Percentiles rank a stretch among this genome's conserved stretches.
Evolutionary conservation across 2,329 filamentous ascomycete genomes (phyloP).

Genomic region (Aureobasidium melanogenum): DNA sequence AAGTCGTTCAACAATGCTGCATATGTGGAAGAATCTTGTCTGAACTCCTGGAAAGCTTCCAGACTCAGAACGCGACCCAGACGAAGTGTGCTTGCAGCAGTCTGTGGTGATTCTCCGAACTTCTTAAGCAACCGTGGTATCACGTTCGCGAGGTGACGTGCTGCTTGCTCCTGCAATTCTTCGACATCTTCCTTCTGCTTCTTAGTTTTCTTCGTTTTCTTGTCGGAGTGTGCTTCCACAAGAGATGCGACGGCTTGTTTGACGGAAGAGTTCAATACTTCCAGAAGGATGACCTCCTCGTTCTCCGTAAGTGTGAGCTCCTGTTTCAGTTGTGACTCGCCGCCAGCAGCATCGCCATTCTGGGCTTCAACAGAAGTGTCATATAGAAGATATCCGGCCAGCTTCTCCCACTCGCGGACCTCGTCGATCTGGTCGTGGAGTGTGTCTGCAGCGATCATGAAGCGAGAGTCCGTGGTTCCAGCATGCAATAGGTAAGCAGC

Average conservation of each 20-base stretch:
- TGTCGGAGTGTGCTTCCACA: slow-evolving; percentile 51
- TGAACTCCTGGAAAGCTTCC: slow-evolving; percentile 77
- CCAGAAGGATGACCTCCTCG: slow-evolving; percentile 78
- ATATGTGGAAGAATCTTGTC: slow-evolving; percentile 76
- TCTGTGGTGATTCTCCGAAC: slow-evolving; percentile 80
- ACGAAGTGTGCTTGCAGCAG: slow-evolving; percentile 75
- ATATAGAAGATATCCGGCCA: slow-evolving; percentile 84
- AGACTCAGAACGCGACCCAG: slow-evolving; percentile 81
- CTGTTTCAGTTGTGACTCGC: slow-evolving; percentile 57
- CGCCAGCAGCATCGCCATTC: slow-evolving; percentile 48
- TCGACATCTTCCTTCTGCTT: slow-evolving; percentile 51
- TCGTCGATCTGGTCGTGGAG: slow-evolving; percentile 76
- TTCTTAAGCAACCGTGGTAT: slow-evolving; percentile 87
- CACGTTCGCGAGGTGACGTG: slow-evolving; percentile 64
- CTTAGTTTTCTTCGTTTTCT: slow-evolving; percentile 48
- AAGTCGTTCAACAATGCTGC: slow-evolving; percentile 79
- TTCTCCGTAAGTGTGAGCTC: slow-evolving; percentile 63
- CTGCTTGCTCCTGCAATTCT: slow-evolving; percentile 69
- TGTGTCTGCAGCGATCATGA: slow-evolving; percentile 75
- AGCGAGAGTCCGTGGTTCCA: slow-evolving; percentile 64
- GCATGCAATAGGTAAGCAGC: slow-evolving; percentile 47
- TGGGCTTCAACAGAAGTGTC: slow-evolving; percentile 62
- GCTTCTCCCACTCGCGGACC: slow-evolving; percentile 75
- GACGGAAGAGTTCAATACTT: slow-evolving; percentile 76
- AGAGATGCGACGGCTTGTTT: slow-evolving; percentile 61